phyloP scores from a whole-genome alignment of 208 protist species.

The Porcisia hertigi region DNA sequence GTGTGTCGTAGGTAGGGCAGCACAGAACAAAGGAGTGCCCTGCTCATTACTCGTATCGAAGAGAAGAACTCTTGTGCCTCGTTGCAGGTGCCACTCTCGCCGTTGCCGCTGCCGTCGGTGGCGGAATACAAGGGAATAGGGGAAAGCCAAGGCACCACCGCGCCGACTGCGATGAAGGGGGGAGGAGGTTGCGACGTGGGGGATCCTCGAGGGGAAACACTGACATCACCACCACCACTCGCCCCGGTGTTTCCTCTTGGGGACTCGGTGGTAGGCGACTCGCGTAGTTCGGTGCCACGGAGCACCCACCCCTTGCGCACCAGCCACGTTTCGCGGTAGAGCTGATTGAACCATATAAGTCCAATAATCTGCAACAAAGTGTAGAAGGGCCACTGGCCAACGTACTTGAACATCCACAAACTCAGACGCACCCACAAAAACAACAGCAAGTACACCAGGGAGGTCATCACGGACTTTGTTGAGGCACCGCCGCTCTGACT shows the following conservation, averaged over 20 bases:
- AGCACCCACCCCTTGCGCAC: conserved; percentile 44
- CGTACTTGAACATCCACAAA: conserved; percentile 33
- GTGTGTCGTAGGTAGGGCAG: conserved; percentile 14
- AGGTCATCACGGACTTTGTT: conserved; percentile 4
- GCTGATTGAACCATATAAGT: conserved; percentile 41
- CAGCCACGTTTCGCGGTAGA: conserved; percentile 49
- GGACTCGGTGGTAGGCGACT: neutral
- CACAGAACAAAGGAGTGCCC: neutral
- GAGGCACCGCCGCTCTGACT: neutral
- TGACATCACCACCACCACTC: neutral
- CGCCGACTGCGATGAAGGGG: neutral
- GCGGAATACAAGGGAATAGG: conserved; percentile 1
- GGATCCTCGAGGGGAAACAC: neutral
- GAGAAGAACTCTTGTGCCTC: neutral
- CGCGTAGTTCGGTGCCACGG: conserved; percentile 24
- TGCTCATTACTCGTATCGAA: neutral
- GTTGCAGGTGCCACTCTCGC: neutral
- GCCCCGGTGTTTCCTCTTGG: neutral
- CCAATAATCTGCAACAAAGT: conserved; percentile 41
- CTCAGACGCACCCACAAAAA: conserved; percentile 21
- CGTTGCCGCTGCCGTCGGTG: neutral
- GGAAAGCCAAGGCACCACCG: conserved; percentile 20
- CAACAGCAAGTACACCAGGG: neutral
- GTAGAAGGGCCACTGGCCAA: conserved; percentile 46
- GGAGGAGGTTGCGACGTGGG: neutral